Conservation (phyloP, 306 rosid genomes). For the Castanea crenata region DNA sequence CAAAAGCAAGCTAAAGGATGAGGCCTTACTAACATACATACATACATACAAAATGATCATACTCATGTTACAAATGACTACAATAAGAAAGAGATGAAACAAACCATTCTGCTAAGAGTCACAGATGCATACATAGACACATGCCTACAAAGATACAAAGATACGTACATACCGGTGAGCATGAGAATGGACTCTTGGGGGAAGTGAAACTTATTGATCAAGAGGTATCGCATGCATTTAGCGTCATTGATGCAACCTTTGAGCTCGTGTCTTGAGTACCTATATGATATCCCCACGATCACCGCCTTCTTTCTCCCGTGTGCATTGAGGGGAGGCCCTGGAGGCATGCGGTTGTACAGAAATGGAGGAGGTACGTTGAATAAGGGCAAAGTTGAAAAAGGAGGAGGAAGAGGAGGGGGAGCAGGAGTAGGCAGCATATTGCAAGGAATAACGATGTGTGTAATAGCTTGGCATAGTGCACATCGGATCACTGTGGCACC, state of each 20-base stretch:
- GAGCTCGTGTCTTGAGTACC: constrained; percentile 75
- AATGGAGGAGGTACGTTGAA: constrained; percentile 24
- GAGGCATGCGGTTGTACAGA: constrained; percentile 60
- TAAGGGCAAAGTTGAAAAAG: neutral
- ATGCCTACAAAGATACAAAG: no score
- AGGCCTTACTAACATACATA: no score
- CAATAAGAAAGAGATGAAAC: no score
- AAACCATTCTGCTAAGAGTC: no score
- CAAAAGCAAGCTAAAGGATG: no score
- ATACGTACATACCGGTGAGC: constrained; percentile 67
- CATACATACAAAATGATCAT: no score
- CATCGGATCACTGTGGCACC: constrained; percentile 81
- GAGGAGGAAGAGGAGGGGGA: constrained; percentile 19
- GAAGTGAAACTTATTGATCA: constrained; percentile 71
- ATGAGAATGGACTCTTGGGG: constrained; percentile 80
- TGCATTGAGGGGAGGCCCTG: constrained; percentile 54
- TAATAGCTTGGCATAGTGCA: constrained; percentile 73
- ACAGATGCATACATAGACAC: no score
- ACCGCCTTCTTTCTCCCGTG: constrained; percentile 92
- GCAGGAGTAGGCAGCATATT: constrained; percentile 36
- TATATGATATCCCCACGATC: constrained; percentile 81
- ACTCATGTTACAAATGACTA: no score
- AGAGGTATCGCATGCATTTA: constrained; percentile 80
- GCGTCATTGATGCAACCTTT: constrained; percentile 96
- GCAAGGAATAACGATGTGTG: constrained; percentile 67